phyloP scores from a whole-genome alignment of 805 yeast genomes.

The Candida argentea region DNA sequence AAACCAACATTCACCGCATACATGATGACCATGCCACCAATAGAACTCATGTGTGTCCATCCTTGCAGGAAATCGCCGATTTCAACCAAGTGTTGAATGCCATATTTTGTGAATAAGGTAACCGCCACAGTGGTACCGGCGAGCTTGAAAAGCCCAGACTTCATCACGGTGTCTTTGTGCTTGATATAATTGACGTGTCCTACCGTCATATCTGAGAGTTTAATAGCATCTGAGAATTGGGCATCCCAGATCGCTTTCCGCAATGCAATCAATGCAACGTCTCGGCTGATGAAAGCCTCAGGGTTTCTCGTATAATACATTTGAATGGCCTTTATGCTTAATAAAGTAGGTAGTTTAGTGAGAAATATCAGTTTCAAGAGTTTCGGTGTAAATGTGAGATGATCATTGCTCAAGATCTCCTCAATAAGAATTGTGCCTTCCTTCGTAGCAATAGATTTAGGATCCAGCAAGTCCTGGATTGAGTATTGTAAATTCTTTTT shows the following conservation, averaged over 20 bases:
- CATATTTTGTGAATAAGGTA: conserved; percentile 30
- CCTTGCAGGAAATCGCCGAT: conserved; percentile 26
- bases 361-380: conserved; percentile 21
- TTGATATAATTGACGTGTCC: conserved; percentile 44
- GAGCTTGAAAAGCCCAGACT: conserved; percentile 20
- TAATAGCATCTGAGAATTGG: conserved; percentile 45
- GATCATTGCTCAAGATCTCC: conserved; percentile 11
- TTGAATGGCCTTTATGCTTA: conserved; percentile 15
- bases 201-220: conserved; percentile 49
- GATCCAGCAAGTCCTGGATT: conserved; percentile 10
- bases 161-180: conserved; percentile 19
- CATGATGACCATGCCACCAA: conserved; percentile 38
- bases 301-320: conserved; percentile 11
- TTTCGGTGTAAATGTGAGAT: conserved; percentile 11
- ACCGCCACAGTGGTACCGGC: conserved; percentile 22
- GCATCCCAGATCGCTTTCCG: conserved; percentile 49
- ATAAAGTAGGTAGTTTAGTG: conserved; percentile 21
- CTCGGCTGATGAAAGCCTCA: conserved; percentile 18
- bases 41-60: conserved; percentile 29
- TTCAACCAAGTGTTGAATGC: conserved; percentile 28
- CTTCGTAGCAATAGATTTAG: conserved; percentile 4
- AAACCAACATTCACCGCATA: conserved; percentile 31
- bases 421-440: conserved; percentile 7
- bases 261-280: conserved; percentile 51
- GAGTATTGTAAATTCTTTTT: conserved; percentile 6